Evolutionary conservation across 2,329 filamentous ascomycete genomes (phyloP), one percentile per base, ranked within the genome.

Genomic region (Cercospora beticola): DNA sequence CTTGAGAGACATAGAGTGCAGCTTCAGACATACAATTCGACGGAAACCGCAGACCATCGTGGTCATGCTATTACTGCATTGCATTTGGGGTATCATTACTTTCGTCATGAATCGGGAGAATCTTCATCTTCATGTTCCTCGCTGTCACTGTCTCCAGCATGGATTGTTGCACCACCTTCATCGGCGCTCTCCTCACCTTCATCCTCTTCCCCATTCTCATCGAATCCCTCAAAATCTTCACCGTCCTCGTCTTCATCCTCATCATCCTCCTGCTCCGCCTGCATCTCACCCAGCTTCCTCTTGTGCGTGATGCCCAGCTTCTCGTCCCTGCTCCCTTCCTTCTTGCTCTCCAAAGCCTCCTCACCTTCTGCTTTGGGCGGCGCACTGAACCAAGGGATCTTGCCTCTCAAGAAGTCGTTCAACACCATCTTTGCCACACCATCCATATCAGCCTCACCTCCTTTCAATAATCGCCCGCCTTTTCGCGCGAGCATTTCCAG

Each of bases 351-450:
- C 18, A 64, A 40, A 10, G 81, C 83, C 59, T 87, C 87, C 3
- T 80, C 77, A 14, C 85, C 81, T 46, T 79, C 80, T 36, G 74
- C 75, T 52, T 76, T 73, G 1, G 94, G 93, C 9, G 93, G 90
- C 8, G 93, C 89, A 0, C 92, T 95, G 77, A 93, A 99, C 95
- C 96, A 99, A 1, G 95, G 95, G 28, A 98, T 92, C 81, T 94
- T 97, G 66, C 95, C 95, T 71, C 95, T 85, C 77, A 98, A 88
- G 79, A 98, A 99, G 78, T 99, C 95, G 76, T 97, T 98, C 68
- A 99, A 83, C 0, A 99, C 91, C 89, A 97, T 97, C 81, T 97
- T 97, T 1, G 95, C 95, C 59, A 97, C 93, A 75, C 94, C 93
- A 75, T 98, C 94, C 65, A 97, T 83, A 79, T 99, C 95, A 4